A percentile compares a stretch with the other conserved stretches of the same genome.
phyloP scores from a whole-genome alignment of 257 asterid species.

The Misopates orontium region DNA sequence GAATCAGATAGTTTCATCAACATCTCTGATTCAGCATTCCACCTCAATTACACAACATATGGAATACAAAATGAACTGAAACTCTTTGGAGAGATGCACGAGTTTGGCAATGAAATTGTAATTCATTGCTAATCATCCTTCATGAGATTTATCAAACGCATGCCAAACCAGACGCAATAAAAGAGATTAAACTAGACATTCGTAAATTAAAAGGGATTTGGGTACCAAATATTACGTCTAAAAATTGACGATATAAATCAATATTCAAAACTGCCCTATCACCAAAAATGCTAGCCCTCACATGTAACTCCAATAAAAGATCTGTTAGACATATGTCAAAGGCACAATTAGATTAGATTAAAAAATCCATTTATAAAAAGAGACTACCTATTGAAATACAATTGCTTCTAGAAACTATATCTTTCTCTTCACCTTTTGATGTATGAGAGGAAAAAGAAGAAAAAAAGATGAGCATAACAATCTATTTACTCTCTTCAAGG shows the following conservation, averaged over 20 bases:
- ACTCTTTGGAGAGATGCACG: not conserved
- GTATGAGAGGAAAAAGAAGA: conserved; percentile 29
- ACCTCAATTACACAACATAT: no score
- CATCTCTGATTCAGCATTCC: no score
- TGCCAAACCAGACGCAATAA: no score
- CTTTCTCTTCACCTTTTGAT: conserved; percentile 9
- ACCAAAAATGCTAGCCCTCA: not conserved
- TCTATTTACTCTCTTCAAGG: conserved; percentile 26
- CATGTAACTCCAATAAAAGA: not conserved
- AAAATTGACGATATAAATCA: not conserved
- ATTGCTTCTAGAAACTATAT: conserved; percentile 5
- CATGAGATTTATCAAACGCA: no score
- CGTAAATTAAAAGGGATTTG: no score
- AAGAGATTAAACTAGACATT: not conserved
- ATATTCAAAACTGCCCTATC: no score
- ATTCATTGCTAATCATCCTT: no score
- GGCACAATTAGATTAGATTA: no score
- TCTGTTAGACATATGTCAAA: not conserved
- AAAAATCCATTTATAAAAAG: no score
- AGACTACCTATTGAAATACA: not conserved
- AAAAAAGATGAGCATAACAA: conserved; percentile 14
- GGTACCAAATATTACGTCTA: not conserved
- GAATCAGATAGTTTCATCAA: no score
- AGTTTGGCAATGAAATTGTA: no score
- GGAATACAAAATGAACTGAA: no score